phyloP scores from a whole-genome alignment of 495 filamentous ascomycete species.

The Cetradonia linearis region DNA sequence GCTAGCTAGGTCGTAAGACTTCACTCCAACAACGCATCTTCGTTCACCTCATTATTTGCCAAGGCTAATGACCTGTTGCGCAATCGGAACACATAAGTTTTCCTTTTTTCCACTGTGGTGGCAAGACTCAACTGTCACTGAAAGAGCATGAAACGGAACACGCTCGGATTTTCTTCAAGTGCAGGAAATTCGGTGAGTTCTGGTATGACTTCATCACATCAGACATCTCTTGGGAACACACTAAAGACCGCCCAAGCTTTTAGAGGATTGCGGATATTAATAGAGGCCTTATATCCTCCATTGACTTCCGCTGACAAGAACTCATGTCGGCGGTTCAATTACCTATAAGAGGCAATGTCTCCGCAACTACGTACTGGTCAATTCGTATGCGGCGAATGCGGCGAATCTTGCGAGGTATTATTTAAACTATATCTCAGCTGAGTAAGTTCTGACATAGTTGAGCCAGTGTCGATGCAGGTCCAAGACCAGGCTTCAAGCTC shows the following conservation, averaged over 20 bases:
- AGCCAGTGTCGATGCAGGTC: neutral
- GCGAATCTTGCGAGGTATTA: neutral
- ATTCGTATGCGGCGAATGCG: neutral
- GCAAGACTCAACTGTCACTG: neutral
- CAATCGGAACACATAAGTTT: neutral
- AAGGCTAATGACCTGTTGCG: neutral
- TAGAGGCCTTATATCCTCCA: neutral
- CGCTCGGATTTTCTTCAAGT: neutral
- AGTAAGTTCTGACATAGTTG: neutral
- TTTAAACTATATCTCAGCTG: neutral
- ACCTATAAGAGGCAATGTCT: neutral
- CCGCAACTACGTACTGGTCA: neutral
- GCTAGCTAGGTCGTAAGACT: too few species aligned
- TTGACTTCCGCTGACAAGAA: neutral
- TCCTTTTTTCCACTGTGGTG: neutral
- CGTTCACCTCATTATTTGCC: neutral
- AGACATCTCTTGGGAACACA: neutral
- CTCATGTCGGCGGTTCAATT: neutral
- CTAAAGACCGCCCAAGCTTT: neutral
- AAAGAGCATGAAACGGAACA: neutral
- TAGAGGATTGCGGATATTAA: neutral
- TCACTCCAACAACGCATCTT: neutral
- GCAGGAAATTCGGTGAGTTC: neutral
- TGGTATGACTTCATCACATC: neutral
- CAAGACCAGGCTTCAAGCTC: neutral